Base-by-base conservation (phyloP, 2,329 filamentous ascomycete species). In the Fusarium burgessii region DNA sequence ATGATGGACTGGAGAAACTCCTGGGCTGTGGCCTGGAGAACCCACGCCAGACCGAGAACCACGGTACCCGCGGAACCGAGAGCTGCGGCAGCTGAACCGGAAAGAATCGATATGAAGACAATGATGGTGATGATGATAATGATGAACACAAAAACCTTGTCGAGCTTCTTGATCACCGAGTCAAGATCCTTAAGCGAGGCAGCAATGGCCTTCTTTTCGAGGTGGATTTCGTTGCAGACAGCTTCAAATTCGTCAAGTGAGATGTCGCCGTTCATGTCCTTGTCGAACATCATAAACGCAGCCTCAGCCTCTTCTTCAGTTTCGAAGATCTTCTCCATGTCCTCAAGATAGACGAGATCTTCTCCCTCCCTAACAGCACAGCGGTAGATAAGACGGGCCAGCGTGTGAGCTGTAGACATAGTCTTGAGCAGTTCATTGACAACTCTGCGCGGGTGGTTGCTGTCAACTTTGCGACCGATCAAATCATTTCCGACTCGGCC, bases 221-320 rank as follows among this genome's bases (percentile, higher is more conserved):
- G 89, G 38, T 95, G 94, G 71, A 98, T 96, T 78, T 98, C 95
- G 55, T 97, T 95, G 81, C 94, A 97, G 27, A 97, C 94, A 25
- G 93, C 90, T 80, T 98, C 95, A 25, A 98, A 88, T 79, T 98
- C 95, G 76, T 97, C 94, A 89, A 97, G 94, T 1, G 93, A 97
- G 52, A 98, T 97, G 77, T 98, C 95, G 7, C 95, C 95, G 71
- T 98, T 98, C 84, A 98, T 89, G 76, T 98, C 95, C 78, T 96
- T 97, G 82, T 98, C 95, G 74, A 98, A 98, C 85, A 98, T 95
- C 74, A 87, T 86, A 76, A 98, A 98, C 1, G 95, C 95, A 5
- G 92, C 92, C 58, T 96, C 92, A 1, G 94, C 93, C 78, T 98
- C 95, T 17, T 98, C 95, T 20, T 91, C 87, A 27, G 91, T 92